Conservation (phyloP, 768 basidiomycete genomes). For the Mrakia blollopis region DNA sequence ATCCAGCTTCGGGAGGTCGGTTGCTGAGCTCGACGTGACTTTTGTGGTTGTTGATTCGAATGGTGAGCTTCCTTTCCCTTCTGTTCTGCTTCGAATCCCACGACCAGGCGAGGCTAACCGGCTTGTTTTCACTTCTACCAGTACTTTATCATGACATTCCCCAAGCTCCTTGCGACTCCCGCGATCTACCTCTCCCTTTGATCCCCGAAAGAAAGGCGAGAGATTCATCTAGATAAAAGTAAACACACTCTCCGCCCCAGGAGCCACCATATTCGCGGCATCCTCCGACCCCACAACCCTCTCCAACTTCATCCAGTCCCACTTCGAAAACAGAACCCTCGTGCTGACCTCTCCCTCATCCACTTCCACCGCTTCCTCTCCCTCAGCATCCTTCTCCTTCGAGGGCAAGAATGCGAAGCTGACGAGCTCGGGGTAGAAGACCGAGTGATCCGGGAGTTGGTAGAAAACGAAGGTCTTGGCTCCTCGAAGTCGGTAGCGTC, state of each 20-base stretch:
- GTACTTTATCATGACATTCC: too few relatives aligned
- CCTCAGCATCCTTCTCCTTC: conserved; percentile 23
- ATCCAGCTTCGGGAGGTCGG: too few relatives aligned
- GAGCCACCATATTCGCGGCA: conserved; percentile 45
- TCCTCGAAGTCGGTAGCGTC: conserved; percentile 86
- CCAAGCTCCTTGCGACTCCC: too few relatives aligned
- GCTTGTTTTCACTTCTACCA: too few relatives aligned
- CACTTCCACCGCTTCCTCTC: conserved; percentile 55
- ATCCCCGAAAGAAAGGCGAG: too few relatives aligned
- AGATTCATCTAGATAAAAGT: conserved; percentile 42
- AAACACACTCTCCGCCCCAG: conserved; percentile 43
- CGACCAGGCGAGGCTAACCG: too few relatives aligned
- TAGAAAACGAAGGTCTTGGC: conserved; percentile 92
- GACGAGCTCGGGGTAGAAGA: conserved; percentile 86
- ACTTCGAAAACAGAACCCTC: conserved; percentile 75
- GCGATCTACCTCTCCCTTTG: too few relatives aligned
- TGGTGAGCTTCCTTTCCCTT: too few relatives aligned
- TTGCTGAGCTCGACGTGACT: too few relatives aligned
- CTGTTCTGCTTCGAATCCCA: too few relatives aligned
- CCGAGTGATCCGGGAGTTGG: conserved; percentile 79
- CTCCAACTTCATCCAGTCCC: conserved; percentile 82
- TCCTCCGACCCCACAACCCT: conserved; percentile 62
- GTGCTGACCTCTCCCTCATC: conserved; percentile 79
- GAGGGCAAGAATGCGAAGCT: conserved; percentile 69
- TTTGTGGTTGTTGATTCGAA: too few relatives aligned